Conservation (phyloP, 495 filamentous ascomycete species). For the Penicillium fimorum region DNA sequence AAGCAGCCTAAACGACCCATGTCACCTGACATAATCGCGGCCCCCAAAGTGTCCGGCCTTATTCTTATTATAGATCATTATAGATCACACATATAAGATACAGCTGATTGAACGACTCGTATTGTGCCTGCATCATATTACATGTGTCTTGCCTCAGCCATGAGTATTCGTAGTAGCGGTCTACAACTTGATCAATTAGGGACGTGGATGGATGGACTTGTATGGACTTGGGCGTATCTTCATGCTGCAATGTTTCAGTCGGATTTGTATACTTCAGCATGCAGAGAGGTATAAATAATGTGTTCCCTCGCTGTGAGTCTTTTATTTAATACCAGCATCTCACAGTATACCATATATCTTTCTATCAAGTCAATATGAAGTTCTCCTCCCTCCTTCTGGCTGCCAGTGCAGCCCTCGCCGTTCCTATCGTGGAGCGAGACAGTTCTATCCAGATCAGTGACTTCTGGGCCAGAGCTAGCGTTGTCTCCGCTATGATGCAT, state of each 20-base stretch:
- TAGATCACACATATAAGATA: neutral
- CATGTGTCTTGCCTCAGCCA: neutral
- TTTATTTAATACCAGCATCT: neutral
- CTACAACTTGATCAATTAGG: neutral
- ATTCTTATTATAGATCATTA: neutral
- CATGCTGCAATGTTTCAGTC: constrained; percentile 1
- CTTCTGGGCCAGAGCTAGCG: constrained; percentile 10
- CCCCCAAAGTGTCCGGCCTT: neutral
- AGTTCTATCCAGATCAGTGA: constrained; percentile 22
- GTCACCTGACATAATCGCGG: neutral
- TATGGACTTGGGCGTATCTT: neutral
- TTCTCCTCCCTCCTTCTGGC: constrained; percentile 19
- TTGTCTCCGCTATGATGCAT: constrained; percentile 15
- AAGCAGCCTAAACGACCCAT: neutral
- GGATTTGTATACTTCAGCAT: neutral
- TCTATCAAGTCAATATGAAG: constrained; percentile 23
- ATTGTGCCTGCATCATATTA: neutral
- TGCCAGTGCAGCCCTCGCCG: constrained; percentile 21
- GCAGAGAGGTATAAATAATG: neutral
- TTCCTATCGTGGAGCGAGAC: constrained; percentile 11
- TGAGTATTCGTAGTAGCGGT: neutral
- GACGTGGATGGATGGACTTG: neutral
- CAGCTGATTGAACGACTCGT: neutral
- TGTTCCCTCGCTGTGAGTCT: too few relatives aligned
- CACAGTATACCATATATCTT: neutral